Percentiles rank a stretch among this genome's conserved stretches.
phyloP scores from a whole-genome alignment of 2,329 filamentous ascomycete species.

The Alternaria panax region DNA sequence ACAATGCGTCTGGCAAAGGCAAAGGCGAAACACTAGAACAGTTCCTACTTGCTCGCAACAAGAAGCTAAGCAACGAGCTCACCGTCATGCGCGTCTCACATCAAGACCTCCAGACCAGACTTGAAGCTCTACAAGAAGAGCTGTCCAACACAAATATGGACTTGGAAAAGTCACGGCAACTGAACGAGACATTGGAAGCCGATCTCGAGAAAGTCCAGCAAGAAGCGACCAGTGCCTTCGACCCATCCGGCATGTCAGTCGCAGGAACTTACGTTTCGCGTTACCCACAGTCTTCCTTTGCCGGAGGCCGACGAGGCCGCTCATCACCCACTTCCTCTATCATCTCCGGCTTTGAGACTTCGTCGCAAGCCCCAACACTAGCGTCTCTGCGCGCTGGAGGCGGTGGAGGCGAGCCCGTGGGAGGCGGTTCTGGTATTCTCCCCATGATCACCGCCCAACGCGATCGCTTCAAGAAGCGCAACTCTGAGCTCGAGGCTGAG shows the following conservation, averaged over 20 bases:
- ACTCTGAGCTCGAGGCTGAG: conserved; percentile 87
- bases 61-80: conserved; percentile 93
- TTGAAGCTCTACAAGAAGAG: conserved; percentile 83
- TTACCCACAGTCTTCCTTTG: conserved; percentile 70
- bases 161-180: conserved; percentile 80
- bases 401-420: conserved; percentile 69
- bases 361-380: conserved; percentile 52
- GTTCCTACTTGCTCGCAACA: conserved; percentile 89
- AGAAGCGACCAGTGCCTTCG: conserved; percentile 82
- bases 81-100: conserved; percentile 93
- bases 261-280: conserved; percentile 88
- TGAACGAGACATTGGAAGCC: conserved; percentile 89
- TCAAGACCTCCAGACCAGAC: conserved; percentile 82
- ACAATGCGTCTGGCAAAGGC: conserved; percentile 61
- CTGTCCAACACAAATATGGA: conserved; percentile 84
- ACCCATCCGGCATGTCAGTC: conserved; percentile 85
- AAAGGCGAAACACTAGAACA: conserved; percentile 88
- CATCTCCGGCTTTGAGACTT: conserved; percentile 86
- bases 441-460: conserved; percentile 98
- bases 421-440: conserved; percentile 84
- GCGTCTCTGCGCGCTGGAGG: conserved; percentile 63
- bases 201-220: conserved; percentile 89
- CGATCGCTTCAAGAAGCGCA: conserved; percentile 97
- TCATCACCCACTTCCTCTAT: conserved; percentile 96
- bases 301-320: conserved; percentile 65